Evolutionary conservation across 805 yeast species (phyloP), one percentile per base, ranked within the genome.

Genomic region (Metschnikowia reukaufii): DNA sequence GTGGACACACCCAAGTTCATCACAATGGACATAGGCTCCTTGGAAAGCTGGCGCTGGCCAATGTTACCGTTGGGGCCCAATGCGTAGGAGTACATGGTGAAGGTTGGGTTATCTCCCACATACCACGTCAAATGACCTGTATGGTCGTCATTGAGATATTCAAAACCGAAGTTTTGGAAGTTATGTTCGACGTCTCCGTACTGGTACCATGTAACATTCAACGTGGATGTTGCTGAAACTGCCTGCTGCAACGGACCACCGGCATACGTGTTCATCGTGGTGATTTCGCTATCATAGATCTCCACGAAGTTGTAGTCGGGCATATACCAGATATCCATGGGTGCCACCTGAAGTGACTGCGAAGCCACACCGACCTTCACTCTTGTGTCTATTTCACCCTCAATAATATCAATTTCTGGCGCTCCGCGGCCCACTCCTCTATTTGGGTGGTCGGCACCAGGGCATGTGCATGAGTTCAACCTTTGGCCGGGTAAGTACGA

Each of bases 11-110:
- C 99, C 69, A 92, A 68, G 65, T 92, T 92, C 74, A 92, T 61
- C 54, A 92, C 69, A 50, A 92, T 77, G 2, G 96, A 78, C 97
- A 92, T 90, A 54, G 98, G 98, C 63, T 92, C 99, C 63, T 86
- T 84, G 18, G 94, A 76, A 23, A 92, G 78, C 54, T 79, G 68
- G 66, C 98, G 82, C 85, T 86, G 82, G 34, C 81, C 94, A 54
- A 92, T 70, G 65, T 92, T 92, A 56, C 99, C 98, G 64, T 87
- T 87, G 31, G 97, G 96, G 48, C 88, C 86, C 48, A 92, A 70
- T 0, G 97, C 86, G 32, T 76, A 75, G 0, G 96, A 78, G 60
- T 83, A 76, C 37, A 90, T 64, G 0, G 96, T 86, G 57, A 81
- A 78, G 0, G 96, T 85, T 31, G 96, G 90, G 30, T 45, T 27